A percentile compares a stretch with the other conserved stretches of the same genome.
Conservation (phyloP, 495 filamentous ascomycete species). For the Xylaria venustula region DNA sequence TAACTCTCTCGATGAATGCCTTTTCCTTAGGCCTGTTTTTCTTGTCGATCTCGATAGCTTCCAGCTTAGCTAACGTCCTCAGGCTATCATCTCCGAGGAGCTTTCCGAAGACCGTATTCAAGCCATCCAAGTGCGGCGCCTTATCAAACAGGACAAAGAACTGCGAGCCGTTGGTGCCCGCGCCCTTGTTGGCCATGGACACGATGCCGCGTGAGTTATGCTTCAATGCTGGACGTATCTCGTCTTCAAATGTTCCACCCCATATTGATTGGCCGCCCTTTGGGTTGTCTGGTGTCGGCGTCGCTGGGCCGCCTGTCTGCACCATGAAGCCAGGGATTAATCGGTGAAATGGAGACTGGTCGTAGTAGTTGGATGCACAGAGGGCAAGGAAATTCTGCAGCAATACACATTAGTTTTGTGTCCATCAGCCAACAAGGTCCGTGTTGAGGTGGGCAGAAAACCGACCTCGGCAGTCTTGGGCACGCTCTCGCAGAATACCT, state of each 20-base stretch:
- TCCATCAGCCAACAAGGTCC: background rate
- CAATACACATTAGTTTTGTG: background rate
- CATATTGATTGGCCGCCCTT: slow-evolving; percentile 87
- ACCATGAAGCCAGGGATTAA: slow-evolving; percentile 88
- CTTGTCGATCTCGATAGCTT: slow-evolving; percentile 80
- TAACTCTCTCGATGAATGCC: slow-evolving; percentile 69
- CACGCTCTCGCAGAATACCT: slow-evolving; percentile 92
- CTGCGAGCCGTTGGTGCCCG: slow-evolving; percentile 87
- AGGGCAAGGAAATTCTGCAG: slow-evolving; percentile 91
- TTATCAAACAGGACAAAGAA: slow-evolving; percentile 88
- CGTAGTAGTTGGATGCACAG: slow-evolving; percentile 84
- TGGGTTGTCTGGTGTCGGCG: slow-evolving; percentile 55
- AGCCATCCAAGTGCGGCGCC: slow-evolving; percentile 88
- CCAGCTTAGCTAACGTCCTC: slow-evolving; percentile 70
- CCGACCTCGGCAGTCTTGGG: slow-evolving; percentile 79
- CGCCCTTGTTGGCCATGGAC: slow-evolving; percentile 90
- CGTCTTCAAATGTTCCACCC: slow-evolving; percentile 83
- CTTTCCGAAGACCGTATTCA: slow-evolving; percentile 91
- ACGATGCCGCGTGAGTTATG: slow-evolving; percentile 87
- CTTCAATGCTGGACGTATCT: slow-evolving; percentile 79
- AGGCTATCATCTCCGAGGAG: slow-evolving; percentile 63
- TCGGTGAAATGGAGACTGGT: slow-evolving; percentile 87
- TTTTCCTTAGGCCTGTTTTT: slow-evolving; percentile 79
- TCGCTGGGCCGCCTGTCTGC: slow-evolving; percentile 80
- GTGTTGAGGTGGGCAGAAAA: slow-evolving; percentile 11